A percentile compares a stretch with the other conserved stretches of the same genome.
Evolutionary conservation across 768 basidiomycete genomes (phyloP).

Genomic region (Tubosaeta sp.): DNA sequence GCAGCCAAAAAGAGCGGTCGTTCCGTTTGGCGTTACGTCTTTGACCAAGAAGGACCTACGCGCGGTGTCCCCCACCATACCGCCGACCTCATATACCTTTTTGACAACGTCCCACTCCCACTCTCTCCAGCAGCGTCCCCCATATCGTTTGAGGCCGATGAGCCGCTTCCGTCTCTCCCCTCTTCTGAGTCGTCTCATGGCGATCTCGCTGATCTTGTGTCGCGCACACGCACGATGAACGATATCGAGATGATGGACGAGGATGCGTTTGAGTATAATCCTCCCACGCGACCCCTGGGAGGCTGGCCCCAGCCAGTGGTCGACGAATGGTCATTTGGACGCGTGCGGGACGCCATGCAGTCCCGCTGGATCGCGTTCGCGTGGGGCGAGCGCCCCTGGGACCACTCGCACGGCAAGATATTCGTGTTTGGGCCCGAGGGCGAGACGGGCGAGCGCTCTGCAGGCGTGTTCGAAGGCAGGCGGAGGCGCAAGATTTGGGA

Average conservation of each 20-base stretch:
- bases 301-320: slow-evolving; percentile 58
- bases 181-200: slow-evolving; percentile 27
- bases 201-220: slow-evolving; percentile 15
- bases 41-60: slow-evolving; percentile 74
- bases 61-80: slow-evolving; percentile 64
- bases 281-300: slow-evolving; percentile 19
- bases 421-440: slow-evolving; percentile 83
- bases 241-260: slow-evolving; percentile 26
- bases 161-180: slow-evolving; percentile 26
- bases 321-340: slow-evolving; percentile 60
- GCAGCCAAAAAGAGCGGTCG: slow-evolving; percentile 48
- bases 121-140: slow-evolving; percentile 32
- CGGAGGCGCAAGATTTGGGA: slow-evolving; percentile 59
- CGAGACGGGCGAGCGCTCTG: slow-evolving; percentile 69
- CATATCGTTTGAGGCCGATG: slow-evolving; percentile 33
- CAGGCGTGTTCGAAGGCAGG: slow-evolving; percentile 60
- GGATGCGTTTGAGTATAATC: slow-evolving; percentile 15
- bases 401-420: slow-evolving; percentile 49
- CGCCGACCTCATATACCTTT: slow-evolving; percentile 72
- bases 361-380: slow-evolving; percentile 74
- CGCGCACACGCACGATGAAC: slow-evolving; percentile 18
- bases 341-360: slow-evolving; percentile 69
- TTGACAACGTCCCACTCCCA: slow-evolving; percentile 67
- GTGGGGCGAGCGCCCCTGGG: slow-evolving; percentile 70
- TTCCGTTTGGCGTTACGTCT: slow-evolving; percentile 76